These are phyloP conservation scores for Yamadazyma kitorensis DNA, from an alignment of 805 yeast species.

Conservation along the genomic window DNA sequence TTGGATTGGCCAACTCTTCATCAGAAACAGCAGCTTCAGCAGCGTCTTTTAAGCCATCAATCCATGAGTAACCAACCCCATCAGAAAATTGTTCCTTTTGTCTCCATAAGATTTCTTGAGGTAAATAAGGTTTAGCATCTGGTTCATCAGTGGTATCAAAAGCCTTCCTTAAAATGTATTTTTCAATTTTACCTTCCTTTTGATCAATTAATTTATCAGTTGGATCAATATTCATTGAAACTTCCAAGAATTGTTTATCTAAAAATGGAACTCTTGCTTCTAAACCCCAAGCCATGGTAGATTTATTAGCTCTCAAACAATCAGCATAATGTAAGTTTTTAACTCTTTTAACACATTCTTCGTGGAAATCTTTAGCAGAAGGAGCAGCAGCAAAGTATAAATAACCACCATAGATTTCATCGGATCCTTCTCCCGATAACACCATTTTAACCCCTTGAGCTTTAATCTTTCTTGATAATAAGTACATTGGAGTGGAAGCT, in stretches of 20 bases:
- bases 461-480: conserved; percentile 92
- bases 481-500: conserved; percentile 99
- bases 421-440: conserved; percentile 97
- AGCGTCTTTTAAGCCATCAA: conserved; percentile 93
- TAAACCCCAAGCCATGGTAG: conserved; percentile 99
- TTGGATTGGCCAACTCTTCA: conserved; percentile 86
- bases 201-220: conserved; percentile 80
- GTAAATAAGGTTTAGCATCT: conserved; percentile 77
- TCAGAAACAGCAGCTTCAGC: conserved; percentile 86
- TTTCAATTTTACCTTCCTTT: conserved; percentile 79
- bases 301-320: conserved; percentile 98
- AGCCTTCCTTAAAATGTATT: conserved; percentile 95
- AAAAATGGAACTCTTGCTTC: conserved; percentile 99
- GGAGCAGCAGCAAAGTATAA: conserved; percentile 97
- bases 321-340: conserved; percentile 97
- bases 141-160: conserved; percentile 91
- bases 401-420: conserved; percentile 98
- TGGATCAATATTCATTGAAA: conserved; percentile 94
- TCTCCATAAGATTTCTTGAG: conserved; percentile 97
- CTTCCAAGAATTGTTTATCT: conserved; percentile 88
- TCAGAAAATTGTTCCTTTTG: conserved; percentile 99
- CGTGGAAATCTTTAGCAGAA: conserved; percentile 86
- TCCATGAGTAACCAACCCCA: conserved; percentile 99
- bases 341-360: conserved; percentile 92
- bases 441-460: conserved; percentile 99